Conservation (phyloP, 129 eudicot species). For the Flaveria ramosissima region DNA sequence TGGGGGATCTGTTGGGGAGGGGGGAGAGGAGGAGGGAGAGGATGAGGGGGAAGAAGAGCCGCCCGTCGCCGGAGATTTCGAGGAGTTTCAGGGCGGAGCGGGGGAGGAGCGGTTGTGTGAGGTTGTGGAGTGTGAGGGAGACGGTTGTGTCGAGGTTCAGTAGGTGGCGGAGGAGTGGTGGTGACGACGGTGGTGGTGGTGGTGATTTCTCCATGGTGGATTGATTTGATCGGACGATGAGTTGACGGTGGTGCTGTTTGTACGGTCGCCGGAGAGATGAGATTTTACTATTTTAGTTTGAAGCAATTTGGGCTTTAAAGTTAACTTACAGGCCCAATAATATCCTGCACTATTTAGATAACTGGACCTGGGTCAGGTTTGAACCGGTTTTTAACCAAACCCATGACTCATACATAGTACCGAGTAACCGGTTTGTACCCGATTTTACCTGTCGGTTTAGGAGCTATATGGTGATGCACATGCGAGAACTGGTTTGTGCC, state of each 20-base stretch:
- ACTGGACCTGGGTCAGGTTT: background rate
- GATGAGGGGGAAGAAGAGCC: conserved; percentile 79
- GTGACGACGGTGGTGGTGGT: background rate
- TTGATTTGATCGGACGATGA: conserved; percentile 16
- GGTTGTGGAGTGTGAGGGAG: conserved; percentile 58
- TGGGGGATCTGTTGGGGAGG: background rate
- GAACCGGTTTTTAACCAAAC: background rate
- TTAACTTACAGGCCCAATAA: conserved; percentile 3
- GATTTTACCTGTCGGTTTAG: too few species aligned
- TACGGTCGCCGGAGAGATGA: conserved; percentile 12
- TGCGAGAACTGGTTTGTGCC: too few species aligned
- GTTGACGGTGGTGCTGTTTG: background rate
- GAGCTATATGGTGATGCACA: too few species aligned
- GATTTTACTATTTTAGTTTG: background rate
- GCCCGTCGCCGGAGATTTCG: conserved; percentile 91
- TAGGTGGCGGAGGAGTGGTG: conserved; percentile 45
- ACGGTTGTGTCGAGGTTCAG: conserved; percentile 44
- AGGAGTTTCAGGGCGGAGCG: conserved; percentile 57
- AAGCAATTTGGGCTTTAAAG: conserved; percentile 9
- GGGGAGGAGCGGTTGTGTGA: conserved; percentile 61
- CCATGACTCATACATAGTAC: too few species aligned
- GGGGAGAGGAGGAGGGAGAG: conserved; percentile 52
- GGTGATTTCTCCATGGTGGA: conserved; percentile 28
- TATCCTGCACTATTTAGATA: too few species aligned
- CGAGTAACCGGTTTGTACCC: too few species aligned